Evolutionary conservation across 176 grass and related monocot genomes (phyloP).

Genomic region (barley (Hordeum vulgare)): DNA sequence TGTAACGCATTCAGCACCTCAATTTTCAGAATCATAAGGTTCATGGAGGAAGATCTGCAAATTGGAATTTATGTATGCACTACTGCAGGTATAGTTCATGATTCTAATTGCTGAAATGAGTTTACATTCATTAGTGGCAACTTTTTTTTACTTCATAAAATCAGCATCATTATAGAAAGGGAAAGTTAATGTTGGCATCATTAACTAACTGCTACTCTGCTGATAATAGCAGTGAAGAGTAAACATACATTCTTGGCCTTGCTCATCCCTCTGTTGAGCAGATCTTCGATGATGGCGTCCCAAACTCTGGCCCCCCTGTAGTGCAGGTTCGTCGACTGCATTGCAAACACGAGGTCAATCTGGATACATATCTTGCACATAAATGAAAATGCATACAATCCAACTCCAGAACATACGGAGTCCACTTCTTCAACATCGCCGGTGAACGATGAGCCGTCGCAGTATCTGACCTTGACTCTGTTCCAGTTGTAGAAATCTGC

Average conservation of each 20-base stretch:
- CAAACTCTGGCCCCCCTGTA: constrained; percentile 75
- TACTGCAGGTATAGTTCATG: neutral
- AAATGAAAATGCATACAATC: neutral
- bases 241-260: constrained; percentile 57
- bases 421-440: constrained; percentile 58
- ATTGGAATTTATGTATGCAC: neutral
- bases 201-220: neutral
- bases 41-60: neutral
- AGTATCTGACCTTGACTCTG: constrained; percentile 75
- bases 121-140: neutral
- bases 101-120: neutral
- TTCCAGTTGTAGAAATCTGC: constrained; percentile 91
- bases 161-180: neutral
- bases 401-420: constrained; percentile 11
- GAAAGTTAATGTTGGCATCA: neutral
- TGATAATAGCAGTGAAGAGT: neutral
- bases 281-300: constrained; percentile 72
- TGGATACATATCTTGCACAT: neutral
- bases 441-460: constrained; percentile 80
- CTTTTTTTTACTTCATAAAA: neutral
- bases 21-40: neutral
- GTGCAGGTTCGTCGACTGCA: constrained; percentile 56
- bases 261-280: constrained; percentile 64
- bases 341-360: constrained; percentile 8
- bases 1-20: neutral